Conservation (phyloP, 2,329 filamentous ascomycete genomes). For the Massarina eburnea region DNA sequence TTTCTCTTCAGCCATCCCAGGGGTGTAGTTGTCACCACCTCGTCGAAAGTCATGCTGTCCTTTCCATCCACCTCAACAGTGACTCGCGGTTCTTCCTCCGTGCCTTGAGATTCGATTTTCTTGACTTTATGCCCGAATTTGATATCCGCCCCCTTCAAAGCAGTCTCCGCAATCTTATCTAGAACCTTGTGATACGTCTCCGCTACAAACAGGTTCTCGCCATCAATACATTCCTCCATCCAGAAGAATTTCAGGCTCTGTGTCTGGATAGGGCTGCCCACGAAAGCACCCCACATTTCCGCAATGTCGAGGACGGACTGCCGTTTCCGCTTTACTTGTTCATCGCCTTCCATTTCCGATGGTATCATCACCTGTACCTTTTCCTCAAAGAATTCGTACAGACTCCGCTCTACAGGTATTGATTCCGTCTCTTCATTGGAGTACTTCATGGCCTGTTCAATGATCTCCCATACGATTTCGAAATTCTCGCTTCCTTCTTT, state of each 20-base stretch:
- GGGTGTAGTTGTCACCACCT: constrained; percentile 68
- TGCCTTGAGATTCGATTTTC: constrained; percentile 38
- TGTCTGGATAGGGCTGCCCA: constrained; percentile 63
- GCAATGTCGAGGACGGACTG: constrained; percentile 56
- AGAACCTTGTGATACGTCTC: constrained; percentile 63
- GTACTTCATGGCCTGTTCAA: constrained; percentile 67
- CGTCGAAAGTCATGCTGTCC: constrained; percentile 59
- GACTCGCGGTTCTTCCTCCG: constrained; percentile 21
- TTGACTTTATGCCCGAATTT: constrained; percentile 52
- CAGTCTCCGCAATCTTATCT: constrained; percentile 61
- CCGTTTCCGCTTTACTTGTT: constrained; percentile 49
- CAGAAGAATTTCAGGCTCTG: constrained; percentile 78
- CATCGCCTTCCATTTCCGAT: constrained; percentile 33
- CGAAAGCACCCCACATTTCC: constrained; percentile 70
- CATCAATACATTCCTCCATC: constrained; percentile 77
- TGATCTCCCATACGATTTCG: constrained; percentile 66
- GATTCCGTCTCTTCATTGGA: constrained; percentile 60
- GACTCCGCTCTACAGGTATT: constrained; percentile 55
- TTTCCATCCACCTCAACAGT: constrained; percentile 51
- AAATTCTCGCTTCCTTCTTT: constrained; percentile 44
- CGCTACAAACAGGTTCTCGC: constrained; percentile 65
- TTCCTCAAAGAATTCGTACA: constrained; percentile 60
- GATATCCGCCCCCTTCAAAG: constrained; percentile 57
- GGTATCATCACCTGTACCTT: constrained; percentile 49
- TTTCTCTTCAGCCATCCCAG: constrained; percentile 57